phyloP scores from a whole-genome alignment of 2,329 filamentous ascomycete genomes.

The Hypoxylon sp. region DNA sequence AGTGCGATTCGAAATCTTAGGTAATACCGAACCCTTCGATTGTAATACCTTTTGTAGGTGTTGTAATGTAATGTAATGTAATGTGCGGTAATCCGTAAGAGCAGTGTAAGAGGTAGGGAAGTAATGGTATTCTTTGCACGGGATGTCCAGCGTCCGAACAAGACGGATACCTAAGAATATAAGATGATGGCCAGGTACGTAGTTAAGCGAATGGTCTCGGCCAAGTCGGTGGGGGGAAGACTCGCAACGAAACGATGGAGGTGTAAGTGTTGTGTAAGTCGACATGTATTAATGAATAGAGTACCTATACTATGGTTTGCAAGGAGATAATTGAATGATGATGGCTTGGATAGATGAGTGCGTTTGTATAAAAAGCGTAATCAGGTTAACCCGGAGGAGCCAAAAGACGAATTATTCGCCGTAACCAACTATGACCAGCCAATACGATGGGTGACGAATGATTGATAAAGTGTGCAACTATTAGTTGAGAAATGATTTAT shows the following conservation, averaged over 20 bases:
- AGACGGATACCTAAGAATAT: constrained; percentile 38
- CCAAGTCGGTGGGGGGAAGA: constrained; percentile 27
- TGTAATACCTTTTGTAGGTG: constrained; percentile 24
- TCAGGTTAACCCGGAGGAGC: background rate
- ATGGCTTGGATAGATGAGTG: constrained; percentile 14
- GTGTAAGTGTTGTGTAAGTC: constrained; percentile 22
- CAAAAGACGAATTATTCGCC: constrained; percentile 13
- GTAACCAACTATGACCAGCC: constrained; percentile 20
- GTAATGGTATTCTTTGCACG: constrained; percentile 24
- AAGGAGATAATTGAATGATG: constrained; percentile 18
- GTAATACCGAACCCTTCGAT: constrained; percentile 38
- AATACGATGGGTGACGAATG: constrained; percentile 12
- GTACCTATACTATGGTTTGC: constrained; percentile 13
- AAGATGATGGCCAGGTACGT: constrained; percentile 25
- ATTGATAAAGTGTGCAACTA: constrained; percentile 8
- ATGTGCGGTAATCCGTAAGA: constrained; percentile 34
- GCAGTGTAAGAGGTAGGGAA: constrained; percentile 16
- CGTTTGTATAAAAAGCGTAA: constrained; percentile 6
- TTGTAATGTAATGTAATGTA: constrained; percentile 12
- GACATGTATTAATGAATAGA: constrained; percentile 27
- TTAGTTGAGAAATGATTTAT: constrained; percentile 28
- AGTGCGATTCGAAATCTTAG: constrained; percentile 38
- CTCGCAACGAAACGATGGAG: constrained; percentile 4
- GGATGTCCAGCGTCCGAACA: constrained; percentile 39
- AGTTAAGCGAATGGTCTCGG: constrained; percentile 31